These are phyloP conservation scores for Fusarium musae DNA, from an alignment of 2,329 filamentous ascomycete genomes.

Conservation along the genomic window DNA sequence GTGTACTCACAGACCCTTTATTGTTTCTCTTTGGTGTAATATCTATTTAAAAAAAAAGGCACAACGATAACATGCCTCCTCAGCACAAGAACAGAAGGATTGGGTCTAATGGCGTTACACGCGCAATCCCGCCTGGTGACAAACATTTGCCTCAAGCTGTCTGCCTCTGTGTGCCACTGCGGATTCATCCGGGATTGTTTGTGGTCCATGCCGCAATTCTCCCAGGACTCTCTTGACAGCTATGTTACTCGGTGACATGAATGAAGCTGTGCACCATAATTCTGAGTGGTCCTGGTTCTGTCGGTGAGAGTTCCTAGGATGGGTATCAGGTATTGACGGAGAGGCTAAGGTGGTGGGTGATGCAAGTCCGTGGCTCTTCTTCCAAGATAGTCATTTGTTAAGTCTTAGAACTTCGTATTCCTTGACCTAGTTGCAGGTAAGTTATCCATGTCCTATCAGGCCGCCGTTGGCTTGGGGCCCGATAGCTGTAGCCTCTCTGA, in stretches of 20 bases:
- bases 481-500: conserved; percentile 44
- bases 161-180: conserved; percentile 29
- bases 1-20: background rate
- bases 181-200: conserved; percentile 25
- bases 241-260: conserved; percentile 10
- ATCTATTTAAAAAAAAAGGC: background rate
- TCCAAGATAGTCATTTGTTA: background rate
- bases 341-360: background rate
- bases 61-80: background rate
- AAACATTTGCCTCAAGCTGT: conserved; percentile 39
- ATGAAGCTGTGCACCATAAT: background rate
- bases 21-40: background rate
- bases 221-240: conserved; percentile 33
- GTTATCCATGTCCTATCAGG: background rate
- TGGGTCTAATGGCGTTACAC: conserved; percentile 24
- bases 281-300: background rate
- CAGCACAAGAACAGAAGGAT: background rate
- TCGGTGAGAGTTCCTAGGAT: background rate
- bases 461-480: conserved; percentile 11
- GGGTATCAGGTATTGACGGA: background rate
- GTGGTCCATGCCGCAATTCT: conserved; percentile 32
- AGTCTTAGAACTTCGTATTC: background rate
- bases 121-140: conserved; percentile 32
- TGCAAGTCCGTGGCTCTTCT: background rate
- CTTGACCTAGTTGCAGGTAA: background rate